Percentiles rank a stretch among this genome's conserved stretches.
Conservation (phyloP, 768 basidiomycete genomes). For the Boletus pseudopeckii region DNA sequence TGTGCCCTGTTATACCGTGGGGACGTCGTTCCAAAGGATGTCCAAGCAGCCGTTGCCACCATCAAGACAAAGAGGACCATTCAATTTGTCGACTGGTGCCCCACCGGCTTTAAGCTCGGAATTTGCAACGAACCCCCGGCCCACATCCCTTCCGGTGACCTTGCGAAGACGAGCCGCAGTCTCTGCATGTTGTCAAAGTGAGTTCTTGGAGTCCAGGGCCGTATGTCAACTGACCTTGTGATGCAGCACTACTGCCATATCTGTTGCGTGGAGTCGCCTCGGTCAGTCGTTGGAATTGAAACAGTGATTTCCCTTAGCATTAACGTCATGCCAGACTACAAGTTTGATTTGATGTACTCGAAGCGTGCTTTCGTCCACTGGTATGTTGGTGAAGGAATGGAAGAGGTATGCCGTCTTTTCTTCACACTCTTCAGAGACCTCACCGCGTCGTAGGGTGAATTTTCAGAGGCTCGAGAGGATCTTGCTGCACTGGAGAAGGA, state of each 20-base stretch:
- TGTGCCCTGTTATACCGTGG: slow-evolving; percentile 92
- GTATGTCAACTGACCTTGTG: neutral
- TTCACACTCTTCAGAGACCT: slow-evolving; percentile 5
- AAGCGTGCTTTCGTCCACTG: slow-evolving; percentile 90
- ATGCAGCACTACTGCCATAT: slow-evolving; percentile 84
- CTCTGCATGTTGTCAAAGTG: slow-evolving; percentile 97
- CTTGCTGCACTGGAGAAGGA: slow-evolving; percentile 96
- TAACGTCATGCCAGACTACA: slow-evolving; percentile 63
- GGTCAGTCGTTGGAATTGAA: slow-evolving; percentile 36
- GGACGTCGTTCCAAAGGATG: slow-evolving; percentile 96
- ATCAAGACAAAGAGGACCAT: slow-evolving; percentile 99
- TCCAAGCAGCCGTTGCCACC: slow-evolving; percentile 84
- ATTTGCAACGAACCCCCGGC: slow-evolving; percentile 97
- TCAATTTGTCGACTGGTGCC: slow-evolving; percentile 98
- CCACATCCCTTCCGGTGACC: slow-evolving; percentile 88
- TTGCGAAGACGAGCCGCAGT: slow-evolving; percentile 90
- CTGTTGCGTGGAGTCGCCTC: slow-evolving; percentile 89
- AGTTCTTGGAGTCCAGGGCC: slow-evolving; percentile 17
- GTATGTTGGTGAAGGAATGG: slow-evolving; percentile 99
- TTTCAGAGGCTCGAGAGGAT: slow-evolving; percentile 97
- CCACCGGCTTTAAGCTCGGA: slow-evolving; percentile 97
- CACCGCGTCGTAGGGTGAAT: slow-evolving; percentile 67
- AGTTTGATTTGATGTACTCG: slow-evolving; percentile 97
- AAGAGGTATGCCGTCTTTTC: slow-evolving; percentile 53
- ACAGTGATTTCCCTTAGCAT: neutral